Evolutionary conservation across 78 protist species (phyloP).

Genomic region (Dictyostelium purpureum): DNA sequence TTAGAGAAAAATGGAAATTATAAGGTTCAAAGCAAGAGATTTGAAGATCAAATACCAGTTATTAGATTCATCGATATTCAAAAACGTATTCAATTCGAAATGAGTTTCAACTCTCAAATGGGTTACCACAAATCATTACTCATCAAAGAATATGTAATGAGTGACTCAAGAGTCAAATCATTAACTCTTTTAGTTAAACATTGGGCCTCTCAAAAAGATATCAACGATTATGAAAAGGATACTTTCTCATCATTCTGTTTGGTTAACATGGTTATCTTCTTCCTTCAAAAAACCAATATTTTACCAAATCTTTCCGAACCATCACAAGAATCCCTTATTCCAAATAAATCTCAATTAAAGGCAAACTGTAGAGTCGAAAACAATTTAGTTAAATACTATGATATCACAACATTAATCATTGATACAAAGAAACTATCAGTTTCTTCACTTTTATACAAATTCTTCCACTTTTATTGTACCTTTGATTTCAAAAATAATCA

Average conservation of each 20-base stretch:
- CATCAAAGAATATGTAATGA: neutral
- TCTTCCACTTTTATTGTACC: conserved; percentile 19
- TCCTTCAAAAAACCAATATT: conserved; percentile 8
- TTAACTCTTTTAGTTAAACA: neutral
- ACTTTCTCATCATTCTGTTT: conserved; percentile 32
- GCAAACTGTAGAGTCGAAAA: neutral
- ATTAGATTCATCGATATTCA: neutral
- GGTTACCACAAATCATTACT: conserved; percentile 16
- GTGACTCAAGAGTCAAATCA: neutral
- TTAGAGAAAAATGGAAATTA: neutral
- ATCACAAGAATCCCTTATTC: neutral
- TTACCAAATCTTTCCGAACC: conserved; percentile 26
- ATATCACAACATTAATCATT: neutral
- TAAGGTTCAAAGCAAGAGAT: neutral
- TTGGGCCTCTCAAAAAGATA: neutral
- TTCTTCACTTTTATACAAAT: conserved; percentile 3
- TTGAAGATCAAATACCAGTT: conserved; percentile 27
- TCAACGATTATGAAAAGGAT: conserved; percentile 15
- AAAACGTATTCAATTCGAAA: conserved; percentile 14
- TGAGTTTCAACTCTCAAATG: conserved; percentile 1
- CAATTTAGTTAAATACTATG: neutral
- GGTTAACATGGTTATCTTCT: conserved; percentile 29
- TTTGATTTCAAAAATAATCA: neutral
- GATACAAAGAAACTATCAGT: neutral
- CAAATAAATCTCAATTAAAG: neutral